Conservation (phyloP, 1,284 basidiomycete genomes). For the Fomitopsis pinicola region DNA sequence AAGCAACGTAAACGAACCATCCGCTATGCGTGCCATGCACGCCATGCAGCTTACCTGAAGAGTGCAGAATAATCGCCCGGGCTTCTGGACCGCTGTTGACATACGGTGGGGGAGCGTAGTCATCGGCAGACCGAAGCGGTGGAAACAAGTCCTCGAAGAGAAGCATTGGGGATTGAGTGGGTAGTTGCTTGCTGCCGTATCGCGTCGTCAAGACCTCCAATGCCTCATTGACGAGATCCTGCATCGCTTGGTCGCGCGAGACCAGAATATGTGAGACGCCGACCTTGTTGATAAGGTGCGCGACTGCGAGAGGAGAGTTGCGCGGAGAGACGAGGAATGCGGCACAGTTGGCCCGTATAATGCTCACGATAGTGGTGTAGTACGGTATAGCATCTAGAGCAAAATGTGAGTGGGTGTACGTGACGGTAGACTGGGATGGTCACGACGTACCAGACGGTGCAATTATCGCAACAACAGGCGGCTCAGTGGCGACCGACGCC, state of each 20-base stretch:
- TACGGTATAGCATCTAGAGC: slow-evolving; percentile 29
- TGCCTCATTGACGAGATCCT: slow-evolving; percentile 12
- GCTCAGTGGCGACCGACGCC: neutral
- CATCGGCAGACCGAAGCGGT: neutral
- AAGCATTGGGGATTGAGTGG: slow-evolving; percentile 12
- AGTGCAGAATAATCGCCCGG: slow-evolving; percentile 22
- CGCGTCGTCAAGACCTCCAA: neutral
- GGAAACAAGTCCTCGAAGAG: slow-evolving; percentile 18
- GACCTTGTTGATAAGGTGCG: slow-evolving; percentile 28
- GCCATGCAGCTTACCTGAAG: slow-evolving; percentile 20
- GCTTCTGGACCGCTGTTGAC: slow-evolving; percentile 9
- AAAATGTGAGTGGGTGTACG: neutral
- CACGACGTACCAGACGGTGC: neutral
- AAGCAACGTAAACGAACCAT: neutral
- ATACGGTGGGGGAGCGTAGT: neutral
- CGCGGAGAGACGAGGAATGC: slow-evolving; percentile 35
- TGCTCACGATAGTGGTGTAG: slow-evolving; percentile 20
- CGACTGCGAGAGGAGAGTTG: slow-evolving; percentile 32
- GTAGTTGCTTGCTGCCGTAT: neutral
- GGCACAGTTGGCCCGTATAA: slow-evolving; percentile 22
- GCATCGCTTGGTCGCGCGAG: slow-evolving; percentile 21
- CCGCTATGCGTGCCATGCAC: neutral
- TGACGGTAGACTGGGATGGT: neutral
- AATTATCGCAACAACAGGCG: slow-evolving; percentile 1
- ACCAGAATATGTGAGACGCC: slow-evolving; percentile 24